Conservation (phyloP, 805 yeast genomes). For the Wickerhamomyces kurtzmanii region DNA sequence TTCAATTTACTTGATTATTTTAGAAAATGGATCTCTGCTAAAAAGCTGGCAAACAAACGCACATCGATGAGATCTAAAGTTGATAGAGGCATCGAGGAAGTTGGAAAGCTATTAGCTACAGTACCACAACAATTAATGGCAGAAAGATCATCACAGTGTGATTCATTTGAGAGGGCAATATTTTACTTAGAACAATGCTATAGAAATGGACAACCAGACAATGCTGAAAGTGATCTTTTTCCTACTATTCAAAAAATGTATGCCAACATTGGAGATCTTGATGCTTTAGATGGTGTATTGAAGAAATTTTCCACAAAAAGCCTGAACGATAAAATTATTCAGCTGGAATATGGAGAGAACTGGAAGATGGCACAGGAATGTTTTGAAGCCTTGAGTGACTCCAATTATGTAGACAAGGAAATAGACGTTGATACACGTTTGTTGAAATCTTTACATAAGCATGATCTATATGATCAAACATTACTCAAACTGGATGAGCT, state of each 20-base stretch:
- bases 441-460: slow-evolving; percentile 63
- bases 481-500: slow-evolving; percentile 12
- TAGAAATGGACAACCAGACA: slow-evolving; percentile 24
- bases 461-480: slow-evolving; percentile 59
- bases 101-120: slow-evolving; percentile 35
- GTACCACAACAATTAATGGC: slow-evolving; percentile 71
- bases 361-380: slow-evolving; percentile 88
- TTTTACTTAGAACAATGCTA: slow-evolving; percentile 74
- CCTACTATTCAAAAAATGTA: slow-evolving; percentile 67
- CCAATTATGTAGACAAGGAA: slow-evolving; percentile 17
- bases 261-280: slow-evolving; percentile 81
- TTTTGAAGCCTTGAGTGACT: slow-evolving; percentile 52
- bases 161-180: slow-evolving; percentile 80
- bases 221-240: slow-evolving; percentile 24
- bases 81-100: slow-evolving; percentile 24
- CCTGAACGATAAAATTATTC: slow-evolving; percentile 66
- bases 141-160: slow-evolving; percentile 69
- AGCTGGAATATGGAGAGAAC: slow-evolving; percentile 75
- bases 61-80: slow-evolving; percentile 9
- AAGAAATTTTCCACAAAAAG: slow-evolving; percentile 61
- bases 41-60: slow-evolving; percentile 12
- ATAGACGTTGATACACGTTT: slow-evolving; percentile 36
- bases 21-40: slow-evolving; percentile 51
- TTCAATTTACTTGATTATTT: slow-evolving; percentile 79
- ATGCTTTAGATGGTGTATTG: slow-evolving; percentile 80